Evolutionary conservation across 495 filamentous ascomycete genomes (phyloP).

Genomic region (Bacidia rubella): DNA sequence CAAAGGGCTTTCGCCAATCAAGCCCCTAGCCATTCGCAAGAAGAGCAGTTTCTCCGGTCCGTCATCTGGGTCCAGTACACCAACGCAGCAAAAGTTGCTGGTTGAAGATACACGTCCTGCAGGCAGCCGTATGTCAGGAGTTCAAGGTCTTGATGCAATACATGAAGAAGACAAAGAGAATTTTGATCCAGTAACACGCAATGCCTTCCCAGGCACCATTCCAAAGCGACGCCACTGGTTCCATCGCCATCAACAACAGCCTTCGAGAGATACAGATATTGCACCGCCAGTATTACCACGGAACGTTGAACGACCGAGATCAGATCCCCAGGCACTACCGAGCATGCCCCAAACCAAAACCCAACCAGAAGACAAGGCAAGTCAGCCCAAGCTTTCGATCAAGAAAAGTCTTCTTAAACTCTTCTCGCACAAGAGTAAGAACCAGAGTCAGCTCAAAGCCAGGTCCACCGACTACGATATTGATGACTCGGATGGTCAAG

Average conservation of each 20-base stretch:
- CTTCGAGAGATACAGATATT: conserved; percentile 10
- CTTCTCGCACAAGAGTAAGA: conserved; percentile 16
- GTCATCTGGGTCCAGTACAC: conserved; percentile 8
- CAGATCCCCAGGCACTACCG: conserved; percentile 4
- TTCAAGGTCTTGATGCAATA: conserved; percentile 18
- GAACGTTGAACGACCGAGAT: not conserved
- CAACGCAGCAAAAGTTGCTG: not conserved
- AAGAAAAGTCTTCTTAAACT: conserved; percentile 21
- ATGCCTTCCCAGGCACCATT: not conserved
- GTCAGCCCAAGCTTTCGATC: conserved; percentile 8
- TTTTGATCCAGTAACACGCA: conserved; percentile 10
- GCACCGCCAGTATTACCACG: conserved; percentile 16
- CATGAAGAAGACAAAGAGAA: conserved; percentile 16
- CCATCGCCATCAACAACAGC: conserved; percentile 29
- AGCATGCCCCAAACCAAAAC: not conserved
- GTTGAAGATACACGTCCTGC: conserved; percentile 7
- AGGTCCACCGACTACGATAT: conserved; percentile 16
- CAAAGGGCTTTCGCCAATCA: conserved; percentile 18
- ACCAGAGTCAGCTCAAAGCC: conserved; percentile 9
- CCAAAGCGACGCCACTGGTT: conserved; percentile 58
- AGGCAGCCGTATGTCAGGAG: conserved; percentile 8
- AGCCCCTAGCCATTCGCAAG: conserved; percentile 44
- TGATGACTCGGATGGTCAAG: conserved; percentile 15
- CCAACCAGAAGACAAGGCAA: conserved; percentile 1
- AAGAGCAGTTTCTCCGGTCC: conserved; percentile 24